Percentiles rank a stretch among this genome's conserved stretches.
Evolutionary conservation across 1,284 basidiomycete species (phyloP).

Genomic region (Trichosporon sp.): DNA sequence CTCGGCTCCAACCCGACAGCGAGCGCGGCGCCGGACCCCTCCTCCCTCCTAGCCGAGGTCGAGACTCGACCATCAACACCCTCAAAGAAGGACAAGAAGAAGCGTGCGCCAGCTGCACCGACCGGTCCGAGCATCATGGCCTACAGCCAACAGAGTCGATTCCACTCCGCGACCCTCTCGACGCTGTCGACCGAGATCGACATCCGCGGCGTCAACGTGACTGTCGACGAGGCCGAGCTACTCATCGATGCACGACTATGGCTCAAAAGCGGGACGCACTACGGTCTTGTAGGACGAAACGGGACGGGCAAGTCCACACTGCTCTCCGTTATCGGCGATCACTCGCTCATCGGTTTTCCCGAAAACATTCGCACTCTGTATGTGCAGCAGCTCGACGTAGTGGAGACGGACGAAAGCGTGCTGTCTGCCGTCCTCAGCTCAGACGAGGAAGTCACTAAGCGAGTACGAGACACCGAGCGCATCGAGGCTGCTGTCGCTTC

Average conservation of each 20-base stretch:
- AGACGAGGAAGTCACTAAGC: constrained; percentile 26
- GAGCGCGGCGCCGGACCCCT: background rate
- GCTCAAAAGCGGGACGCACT: constrained; percentile 62
- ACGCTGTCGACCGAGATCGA: constrained; percentile 59
- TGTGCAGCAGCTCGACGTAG: constrained; percentile 84
- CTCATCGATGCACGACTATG: constrained; percentile 62
- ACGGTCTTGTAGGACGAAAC: constrained; percentile 63
- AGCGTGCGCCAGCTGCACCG: background rate
- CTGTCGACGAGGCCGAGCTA: constrained; percentile 61
- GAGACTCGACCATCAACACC: constrained; percentile 1
- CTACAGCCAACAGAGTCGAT: constrained; percentile 58
- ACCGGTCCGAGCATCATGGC: constrained; percentile 22
- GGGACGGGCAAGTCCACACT: constrained; percentile 64
- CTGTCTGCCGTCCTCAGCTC: constrained; percentile 17
- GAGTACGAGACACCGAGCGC: constrained; percentile 19
- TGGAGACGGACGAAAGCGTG: constrained; percentile 64
- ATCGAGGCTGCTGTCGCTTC: constrained; percentile 22
- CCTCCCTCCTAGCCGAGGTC: background rate
- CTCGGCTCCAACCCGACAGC: background rate
- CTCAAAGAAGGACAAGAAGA: constrained; percentile 11
- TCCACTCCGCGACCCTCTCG: constrained; percentile 60
- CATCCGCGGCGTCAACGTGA: constrained; percentile 60
- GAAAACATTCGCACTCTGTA: constrained; percentile 86
- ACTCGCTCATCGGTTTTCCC: constrained; percentile 70
- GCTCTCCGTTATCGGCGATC: constrained; percentile 69